These are phyloP conservation scores for Tetrapisispora namnaoensis DNA, from an alignment of 805 yeast genomes.

Conservation along the genomic window DNA sequence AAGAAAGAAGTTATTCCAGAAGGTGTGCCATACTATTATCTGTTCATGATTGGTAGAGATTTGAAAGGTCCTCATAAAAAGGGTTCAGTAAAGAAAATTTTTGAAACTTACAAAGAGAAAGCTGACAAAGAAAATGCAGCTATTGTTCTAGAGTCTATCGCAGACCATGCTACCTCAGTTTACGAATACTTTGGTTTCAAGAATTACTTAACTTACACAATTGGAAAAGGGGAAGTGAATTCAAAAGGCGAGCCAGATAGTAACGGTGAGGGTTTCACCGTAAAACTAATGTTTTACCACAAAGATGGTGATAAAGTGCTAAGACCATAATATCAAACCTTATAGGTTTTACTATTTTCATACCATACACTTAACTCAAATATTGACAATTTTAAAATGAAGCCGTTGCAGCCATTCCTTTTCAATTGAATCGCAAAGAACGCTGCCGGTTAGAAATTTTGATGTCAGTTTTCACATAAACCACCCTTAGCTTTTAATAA, in stretches of 20 bases:
- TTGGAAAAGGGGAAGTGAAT: conserved; percentile 27
- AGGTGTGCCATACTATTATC: conserved; percentile 23
- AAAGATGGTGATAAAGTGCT: conserved; percentile 15
- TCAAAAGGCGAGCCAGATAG: conserved; percentile 19
- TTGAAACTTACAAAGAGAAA: conserved; percentile 20
- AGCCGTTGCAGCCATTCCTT: no score
- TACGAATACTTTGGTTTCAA: conserved; percentile 30
- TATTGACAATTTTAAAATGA: no score
- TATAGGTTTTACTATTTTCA: not conserved
- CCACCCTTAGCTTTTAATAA: no score
- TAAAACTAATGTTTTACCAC: conserved; percentile 27
- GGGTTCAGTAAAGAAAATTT: conserved; percentile 28
- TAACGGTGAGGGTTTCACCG: conserved; percentile 26
- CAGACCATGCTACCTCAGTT: conserved; percentile 25
- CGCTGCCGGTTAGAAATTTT: no score
- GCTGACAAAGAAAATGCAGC: conserved; percentile 27
- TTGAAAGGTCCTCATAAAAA: conserved; percentile 17
- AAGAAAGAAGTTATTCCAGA: conserved; percentile 20
- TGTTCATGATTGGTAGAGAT: conserved; percentile 28
- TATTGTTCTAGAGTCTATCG: conserved; percentile 28
- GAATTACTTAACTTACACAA: conserved; percentile 20
- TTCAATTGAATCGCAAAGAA: no score
- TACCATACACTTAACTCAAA: no score
- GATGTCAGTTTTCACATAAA: no score
- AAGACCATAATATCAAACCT: not conserved